phyloP scores from a whole-genome alignment of 768 basidiomycete genomes.

The Inosperma sp. region DNA sequence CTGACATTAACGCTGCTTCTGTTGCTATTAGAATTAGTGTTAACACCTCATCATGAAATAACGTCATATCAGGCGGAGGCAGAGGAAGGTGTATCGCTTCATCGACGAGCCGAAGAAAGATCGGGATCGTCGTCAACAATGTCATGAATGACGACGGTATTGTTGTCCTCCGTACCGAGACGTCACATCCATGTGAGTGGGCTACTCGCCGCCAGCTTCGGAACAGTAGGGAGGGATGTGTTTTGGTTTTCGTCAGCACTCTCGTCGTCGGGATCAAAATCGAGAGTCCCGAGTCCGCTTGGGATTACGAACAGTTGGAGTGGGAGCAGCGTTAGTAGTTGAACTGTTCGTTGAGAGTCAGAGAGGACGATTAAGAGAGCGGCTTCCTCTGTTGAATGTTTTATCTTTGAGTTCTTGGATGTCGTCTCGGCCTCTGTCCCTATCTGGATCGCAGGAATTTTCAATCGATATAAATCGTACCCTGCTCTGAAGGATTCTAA shows the following conservation, averaged over 20 bases:
- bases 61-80: constrained; percentile 71
- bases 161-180: constrained; percentile 17
- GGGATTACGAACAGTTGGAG: too few relatives aligned
- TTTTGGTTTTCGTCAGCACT: too few relatives aligned
- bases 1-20: constrained; percentile 17
- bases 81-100: constrained; percentile 56
- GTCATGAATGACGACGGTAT: constrained; percentile 24
- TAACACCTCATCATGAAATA: constrained; percentile 47
- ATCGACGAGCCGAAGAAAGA: constrained; percentile 27
- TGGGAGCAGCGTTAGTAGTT: too few relatives aligned
- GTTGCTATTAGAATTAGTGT: constrained; percentile 13
- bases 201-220: constrained; percentile 20
- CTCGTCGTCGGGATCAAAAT: too few relatives aligned
- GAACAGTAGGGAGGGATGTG: constrained; percentile 18
- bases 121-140: constrained; percentile 13
- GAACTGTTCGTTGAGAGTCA: constrained; percentile 66
- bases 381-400: constrained; percentile 64
- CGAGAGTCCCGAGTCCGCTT: too few relatives aligned
- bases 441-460: constrained; percentile 21
- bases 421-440: constrained; percentile 42
- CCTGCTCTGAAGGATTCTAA: too few relatives aligned
- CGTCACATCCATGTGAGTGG: constrained; percentile 22
- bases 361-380: constrained; percentile 68
- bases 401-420: constrained; percentile 56
- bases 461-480: too few relatives aligned